A percentile compares a stretch with the other conserved stretches of the same genome.
These are phyloP conservation scores for Penicillium goetzii DNA, from an alignment of 495 filamentous ascomycete genomes.

Conservation along the genomic window DNA sequence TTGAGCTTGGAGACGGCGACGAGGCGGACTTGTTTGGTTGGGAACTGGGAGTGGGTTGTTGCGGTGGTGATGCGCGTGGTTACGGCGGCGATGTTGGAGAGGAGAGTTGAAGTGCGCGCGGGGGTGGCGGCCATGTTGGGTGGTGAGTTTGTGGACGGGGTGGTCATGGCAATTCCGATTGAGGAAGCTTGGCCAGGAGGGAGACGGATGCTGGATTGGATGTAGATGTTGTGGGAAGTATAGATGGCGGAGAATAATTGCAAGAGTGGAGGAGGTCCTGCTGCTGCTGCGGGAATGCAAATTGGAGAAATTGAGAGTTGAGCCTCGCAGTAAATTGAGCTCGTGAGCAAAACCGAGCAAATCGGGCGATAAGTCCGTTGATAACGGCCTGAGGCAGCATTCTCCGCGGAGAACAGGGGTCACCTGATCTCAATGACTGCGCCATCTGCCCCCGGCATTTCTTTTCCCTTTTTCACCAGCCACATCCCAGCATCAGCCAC, in stretches of 20 bases:
- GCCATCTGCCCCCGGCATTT: not conserved
- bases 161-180: constrained; percentile 27
- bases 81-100: constrained; percentile 45
- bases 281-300: not conserved
- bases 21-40: constrained; percentile 60
- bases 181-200: too few relatives aligned
- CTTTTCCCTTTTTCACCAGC: not conserved
- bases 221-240: not conserved
- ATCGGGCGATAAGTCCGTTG: not conserved
- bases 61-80: constrained; percentile 40
- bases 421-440: constrained; percentile 3
- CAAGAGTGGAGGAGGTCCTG: not conserved
- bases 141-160: constrained; percentile 18
- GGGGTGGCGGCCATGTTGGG: constrained; percentile 42
- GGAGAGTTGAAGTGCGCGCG: constrained; percentile 41
- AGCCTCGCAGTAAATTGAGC: not conserved
- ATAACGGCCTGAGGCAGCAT: constrained; percentile 27
- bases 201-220: too few relatives aligned
- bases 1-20: constrained; percentile 96
- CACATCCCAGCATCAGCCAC: not conserved
- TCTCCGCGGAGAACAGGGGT: constrained; percentile 23
- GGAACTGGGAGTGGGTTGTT: constrained; percentile 19
- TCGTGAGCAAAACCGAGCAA: not conserved
- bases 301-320: constrained; percentile 2
- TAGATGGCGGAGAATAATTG: not conserved